Conservation (phyloP, 1,284 basidiomycete genomes). For the Cystobasidium sp. region DNA sequence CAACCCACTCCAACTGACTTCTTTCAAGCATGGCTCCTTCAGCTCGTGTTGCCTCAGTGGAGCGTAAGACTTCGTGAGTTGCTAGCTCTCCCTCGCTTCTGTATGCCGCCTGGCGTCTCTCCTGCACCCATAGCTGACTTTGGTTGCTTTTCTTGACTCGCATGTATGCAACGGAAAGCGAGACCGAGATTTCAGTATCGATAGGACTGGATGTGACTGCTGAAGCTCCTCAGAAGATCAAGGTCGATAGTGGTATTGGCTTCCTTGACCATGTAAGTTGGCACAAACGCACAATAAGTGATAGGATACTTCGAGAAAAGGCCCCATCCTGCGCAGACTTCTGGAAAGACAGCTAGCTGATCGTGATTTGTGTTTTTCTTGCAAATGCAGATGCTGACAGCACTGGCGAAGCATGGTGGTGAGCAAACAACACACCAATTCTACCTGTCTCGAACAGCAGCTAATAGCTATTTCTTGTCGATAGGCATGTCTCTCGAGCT, state of each 20-base stretch:
- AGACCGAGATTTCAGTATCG: conserved; percentile 84
- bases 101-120: neutral
- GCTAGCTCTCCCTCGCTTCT: neutral
- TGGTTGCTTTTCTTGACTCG: neutral
- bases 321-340: neutral
- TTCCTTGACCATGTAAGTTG: conserved; percentile 91
- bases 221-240: conserved; percentile 74
- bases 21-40: conserved; percentile 1
- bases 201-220: conserved; percentile 82
- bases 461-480: neutral
- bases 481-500: conserved; percentile 81
- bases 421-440: neutral
- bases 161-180: conserved; percentile 83
- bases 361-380: conserved; percentile 10
- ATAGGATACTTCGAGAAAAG: neutral
- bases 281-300: no score
- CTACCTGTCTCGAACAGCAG: neutral
- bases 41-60: conserved; percentile 27
- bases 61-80: conserved; percentile 37
- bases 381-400: conserved; percentile 80
- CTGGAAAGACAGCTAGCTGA: conserved; percentile 7
- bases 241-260: conserved; percentile 91
- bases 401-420: conserved; percentile 83
- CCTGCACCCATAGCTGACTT: neutral
- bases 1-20: neutral